Evolutionary conservation across 495 filamentous ascomycete genomes (phyloP), one percentile per base, ranked within the genome.

Genomic region (Massariosphaeria phaeospora): DNA sequence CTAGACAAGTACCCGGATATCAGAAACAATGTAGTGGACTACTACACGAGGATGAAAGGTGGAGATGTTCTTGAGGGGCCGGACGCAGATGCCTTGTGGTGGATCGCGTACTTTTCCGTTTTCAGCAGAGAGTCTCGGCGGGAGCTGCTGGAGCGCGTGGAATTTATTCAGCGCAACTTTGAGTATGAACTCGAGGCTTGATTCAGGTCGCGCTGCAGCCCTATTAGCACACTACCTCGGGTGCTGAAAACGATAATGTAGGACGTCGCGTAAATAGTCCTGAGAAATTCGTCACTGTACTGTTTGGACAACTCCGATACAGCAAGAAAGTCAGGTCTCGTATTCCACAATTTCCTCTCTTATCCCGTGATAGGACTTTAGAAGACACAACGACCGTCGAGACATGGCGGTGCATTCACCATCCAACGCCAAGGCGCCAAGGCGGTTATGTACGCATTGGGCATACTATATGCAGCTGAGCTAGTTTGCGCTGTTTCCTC

Each of bases 81-180:
- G 11, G 36, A 29, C 31, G 48, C 48, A 1, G 34, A 25, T 27
- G 34, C 20, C 13, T 26, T 52, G 36, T 40, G 48, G 23, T 52
- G 34, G 34, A 41, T 52, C n/a, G 48, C 34, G 26, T 52, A 52
- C 35, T 52, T 52, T 25, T 52, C 48, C 1, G 48, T 42, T 4
- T 3, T 43, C 30, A 48, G 44, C 81, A 83, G 69, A 71, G 78
- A 45, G 69, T 78, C 6, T 75, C 75, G 10, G 71, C 69, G 34
- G 21, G 46, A 48, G 11, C 13, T 48, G 17, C 33, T 48, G 12
- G 27, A 48, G 30, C 17, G 21, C 12, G 46, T 48, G 26, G 33
- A 35, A 9, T 48, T 35, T 35, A n/a, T 48, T 12, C 46, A 34
- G 27, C 2, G 17, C 3, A 33, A 48, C 25, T 48, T 48, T 29